Evolutionary conservation across 2,329 filamentous ascomycete species (phyloP), one percentile per base, ranked within the genome.

Genomic region (Alternaria atra): DNA sequence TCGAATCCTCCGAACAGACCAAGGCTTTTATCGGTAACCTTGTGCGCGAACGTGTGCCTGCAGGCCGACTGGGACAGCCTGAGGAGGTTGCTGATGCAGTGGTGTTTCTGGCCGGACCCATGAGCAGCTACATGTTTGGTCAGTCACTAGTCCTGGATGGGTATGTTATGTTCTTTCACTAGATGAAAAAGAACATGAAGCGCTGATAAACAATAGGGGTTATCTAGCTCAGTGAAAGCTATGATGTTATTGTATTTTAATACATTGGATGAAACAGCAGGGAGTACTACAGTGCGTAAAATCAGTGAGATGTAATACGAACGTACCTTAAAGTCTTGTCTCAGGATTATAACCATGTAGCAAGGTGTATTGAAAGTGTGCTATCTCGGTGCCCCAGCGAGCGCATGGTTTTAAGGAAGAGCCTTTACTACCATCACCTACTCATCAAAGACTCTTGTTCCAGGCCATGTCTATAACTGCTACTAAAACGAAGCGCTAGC

Each of bases 41-140:
- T 32, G 60, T 60, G n/a, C 46, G 52, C n/a, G 60, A 60, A 27
- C 56, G 57, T 30, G 58, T 61, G 23, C 61, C 61, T 40, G 50
- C 46, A 15, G 35, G 50, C n/a, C 48, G 61, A 30, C 37, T 64
- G 35, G 61, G 61, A 40, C 34, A 58, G 30, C 52, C 58, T 8
- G 61, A 64, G 12, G 61, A 64, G 43, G 54, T 64, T 52, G 61
- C 58, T 34, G 58, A 64, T 48, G 57, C 53, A 35, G 39, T 61
- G 30, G 52, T 47, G 29, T 64, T 61, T 30, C 32, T 64, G 58
- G 61, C 58, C 13, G 35, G 52, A 9, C 61, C 61, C 30, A 56
- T 58, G 53, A 58, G 52, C 37, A 64, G 61, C 53, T 64, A 61
- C 44, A 61, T 61, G 58, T 61, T 55, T 52, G 61, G 53, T 25